phyloP scores from a whole-genome alignment of 2,329 filamentous ascomycete species.

The Rutstroemia sp. region DNA sequence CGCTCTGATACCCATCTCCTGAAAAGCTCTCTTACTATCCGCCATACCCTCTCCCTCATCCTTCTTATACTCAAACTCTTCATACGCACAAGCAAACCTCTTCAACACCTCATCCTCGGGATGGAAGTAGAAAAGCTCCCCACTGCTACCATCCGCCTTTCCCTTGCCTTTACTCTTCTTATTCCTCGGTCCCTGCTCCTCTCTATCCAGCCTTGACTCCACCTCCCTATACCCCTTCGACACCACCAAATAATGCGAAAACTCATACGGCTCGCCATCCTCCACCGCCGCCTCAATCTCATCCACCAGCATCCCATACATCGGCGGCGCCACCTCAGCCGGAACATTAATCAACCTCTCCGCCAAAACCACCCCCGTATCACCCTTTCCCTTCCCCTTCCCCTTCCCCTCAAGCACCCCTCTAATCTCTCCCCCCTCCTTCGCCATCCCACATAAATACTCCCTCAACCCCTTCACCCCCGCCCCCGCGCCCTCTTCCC shows the following conservation, averaged over 20 bases:
- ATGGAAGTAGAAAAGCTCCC: constrained; percentile 81
- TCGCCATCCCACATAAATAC: constrained; percentile 57
- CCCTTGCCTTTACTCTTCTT: constrained; percentile 60
- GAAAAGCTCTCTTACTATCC: constrained; percentile 90
- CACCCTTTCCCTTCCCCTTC: neutral
- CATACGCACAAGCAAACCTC: constrained; percentile 62
- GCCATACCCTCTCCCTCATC: constrained; percentile 69
- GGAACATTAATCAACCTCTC: constrained; percentile 96
- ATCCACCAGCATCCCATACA: constrained; percentile 91
- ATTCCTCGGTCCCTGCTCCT: constrained; percentile 47
- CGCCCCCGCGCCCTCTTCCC: constrained; percentile 52
- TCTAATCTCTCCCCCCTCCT: constrained; percentile 29
- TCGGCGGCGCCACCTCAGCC: constrained; percentile 81
- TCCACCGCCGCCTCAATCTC: constrained; percentile 84
- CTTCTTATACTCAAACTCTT: constrained; percentile 71
- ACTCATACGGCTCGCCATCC: constrained; percentile 86
- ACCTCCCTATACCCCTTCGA: constrained; percentile 93
- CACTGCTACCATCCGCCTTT: constrained; percentile 36
- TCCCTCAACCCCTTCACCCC: constrained; percentile 61
- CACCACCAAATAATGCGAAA: constrained; percentile 85
- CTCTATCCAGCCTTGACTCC: constrained; percentile 67
- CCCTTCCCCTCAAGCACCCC: neutral
- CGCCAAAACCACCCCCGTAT: constrained; percentile 74
- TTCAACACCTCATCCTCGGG: constrained; percentile 89
- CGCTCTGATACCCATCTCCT: constrained; percentile 82